These are phyloP conservation scores for Entrophospora sp. DNA, from an alignment of 192 early-diverging fungal species.

Conservation along the genomic window DNA sequence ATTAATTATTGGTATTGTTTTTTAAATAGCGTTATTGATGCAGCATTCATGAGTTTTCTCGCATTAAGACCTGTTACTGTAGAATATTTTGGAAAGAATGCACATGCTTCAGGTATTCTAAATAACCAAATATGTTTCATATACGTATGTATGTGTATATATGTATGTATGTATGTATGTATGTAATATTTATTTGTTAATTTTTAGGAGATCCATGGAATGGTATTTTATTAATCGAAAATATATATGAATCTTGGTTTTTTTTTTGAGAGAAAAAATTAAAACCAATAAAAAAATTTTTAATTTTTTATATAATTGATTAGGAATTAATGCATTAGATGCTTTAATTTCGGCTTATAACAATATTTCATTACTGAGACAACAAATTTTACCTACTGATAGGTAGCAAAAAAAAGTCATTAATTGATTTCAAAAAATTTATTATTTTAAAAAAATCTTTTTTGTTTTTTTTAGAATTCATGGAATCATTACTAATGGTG, in stretches of 20 bases:
- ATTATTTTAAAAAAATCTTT: background rate
- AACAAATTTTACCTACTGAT: conserved; percentile 60
- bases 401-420: too few species aligned
- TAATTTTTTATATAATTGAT: background rate
- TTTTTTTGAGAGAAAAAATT: too few species aligned
- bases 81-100: conserved; percentile 63
- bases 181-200: too few species aligned
- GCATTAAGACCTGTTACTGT: conserved; percentile 35
- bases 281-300: background rate
- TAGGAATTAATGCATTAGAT: conserved; percentile 73
- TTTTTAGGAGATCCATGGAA: background rate
- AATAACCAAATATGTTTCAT: too few species aligned
- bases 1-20: too few species aligned
- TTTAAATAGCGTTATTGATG: too few species aligned
- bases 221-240: background rate
- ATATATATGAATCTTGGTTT: background rate
- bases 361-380: conserved; percentile 56
- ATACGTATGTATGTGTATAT: too few species aligned
- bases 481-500: conserved; percentile 69
- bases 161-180: too few species aligned
- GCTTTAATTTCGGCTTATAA: conserved; percentile 59
- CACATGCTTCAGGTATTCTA: conserved; percentile 66
- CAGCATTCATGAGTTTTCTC: conserved; percentile 37
- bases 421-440: too few species aligned
- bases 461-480: conserved; percentile 42